Conservation (phyloP, 495 filamentous ascomycete species). For the Cercophora scortea region DNA sequence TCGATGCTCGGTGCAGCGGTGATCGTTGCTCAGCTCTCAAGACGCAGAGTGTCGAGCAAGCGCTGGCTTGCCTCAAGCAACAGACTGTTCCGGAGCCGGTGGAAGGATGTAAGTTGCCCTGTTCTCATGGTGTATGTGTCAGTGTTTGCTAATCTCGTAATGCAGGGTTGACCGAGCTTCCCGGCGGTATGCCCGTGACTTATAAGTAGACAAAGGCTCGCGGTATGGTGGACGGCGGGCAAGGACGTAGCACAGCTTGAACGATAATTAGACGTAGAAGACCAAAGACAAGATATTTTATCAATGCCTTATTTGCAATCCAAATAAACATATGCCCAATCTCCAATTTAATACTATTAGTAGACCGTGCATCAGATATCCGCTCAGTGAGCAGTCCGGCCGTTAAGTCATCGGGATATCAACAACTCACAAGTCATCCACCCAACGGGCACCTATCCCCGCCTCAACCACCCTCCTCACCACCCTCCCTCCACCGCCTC, state of each 20-base stretch:
- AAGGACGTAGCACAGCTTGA: too few relatives aligned
- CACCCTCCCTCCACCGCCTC: slow-evolving; percentile 2
- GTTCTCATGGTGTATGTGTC: background rate
- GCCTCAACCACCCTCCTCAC: background rate
- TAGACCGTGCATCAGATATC: too few relatives aligned
- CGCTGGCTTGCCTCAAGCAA: slow-evolving; percentile 24
- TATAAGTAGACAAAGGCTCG: background rate
- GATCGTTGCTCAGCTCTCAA: slow-evolving; percentile 29
- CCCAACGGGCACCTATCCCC: background rate
- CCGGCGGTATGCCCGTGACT: slow-evolving; percentile 10
- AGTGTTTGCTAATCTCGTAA: background rate
- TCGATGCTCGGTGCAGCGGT: slow-evolving; percentile 39
- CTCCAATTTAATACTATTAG: too few relatives aligned
- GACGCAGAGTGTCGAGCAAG: slow-evolving; percentile 19
- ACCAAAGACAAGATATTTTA: too few relatives aligned
- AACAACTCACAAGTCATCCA: background rate
- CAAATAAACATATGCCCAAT: too few relatives aligned
- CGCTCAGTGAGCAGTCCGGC: too few relatives aligned
- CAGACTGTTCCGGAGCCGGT: slow-evolving; percentile 24
- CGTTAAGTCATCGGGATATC: background rate
- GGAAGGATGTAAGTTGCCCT: slow-evolving; percentile 21
- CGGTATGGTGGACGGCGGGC: background rate
- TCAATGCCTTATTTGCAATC: too few relatives aligned
- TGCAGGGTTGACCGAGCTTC: slow-evolving; percentile 9
- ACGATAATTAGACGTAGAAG: too few relatives aligned